Evolutionary conservation across 2,329 filamentous ascomycete species (phyloP), one percentile per base, ranked within the genome.

Genomic region (Fusarium veterinarium): DNA sequence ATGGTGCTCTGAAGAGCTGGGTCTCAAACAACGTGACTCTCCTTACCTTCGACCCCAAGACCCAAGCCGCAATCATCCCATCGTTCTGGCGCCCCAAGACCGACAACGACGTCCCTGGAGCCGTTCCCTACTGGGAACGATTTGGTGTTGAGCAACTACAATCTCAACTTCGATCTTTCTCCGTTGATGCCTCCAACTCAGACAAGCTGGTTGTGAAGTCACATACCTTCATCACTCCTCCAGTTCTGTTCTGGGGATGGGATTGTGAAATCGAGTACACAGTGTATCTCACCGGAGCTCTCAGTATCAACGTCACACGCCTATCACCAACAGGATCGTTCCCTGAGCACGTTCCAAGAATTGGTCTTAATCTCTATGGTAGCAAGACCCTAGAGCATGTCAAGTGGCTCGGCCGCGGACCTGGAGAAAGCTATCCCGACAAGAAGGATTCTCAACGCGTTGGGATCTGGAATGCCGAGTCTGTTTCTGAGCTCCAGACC

Each of bases 11-110:
- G 25, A 84, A 79, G 53, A 76, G 69, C 30, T 86, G 86, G 87
- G 74, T 77, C 5, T 77, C 80, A 23, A 76, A 80, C 44, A 78
- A 79, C 58, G 70, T 78, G 38, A 53, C 79, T 0, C 67, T 87
- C 1, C 77, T 87, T 16, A 80, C 75, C 12, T 55, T 75, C 1
- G 79, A 83, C 52, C 80, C 84, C 1, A 77, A 69, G 40, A 81
- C 80, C 6, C 73, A 79, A 12, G 79, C 80, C 7, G 84, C 83
- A 28, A 78, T 86, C 20, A 74, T 79, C 13, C 84, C 88, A 3
- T 82, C 84, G 10, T 89, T 92, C 80, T 92, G 90, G 86, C 88
- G 91, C 8, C 88, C 91, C 0, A 86, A 87, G 19, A 92, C 90
- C 0, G 89, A 93, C 79, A 93, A 93, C 74, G 91, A 93, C 75